A percentile compares a stretch with the other conserved stretches of the same genome.
Conservation (phyloP, 129 eudicot species). For the Oenanthe sinensis region DNA sequence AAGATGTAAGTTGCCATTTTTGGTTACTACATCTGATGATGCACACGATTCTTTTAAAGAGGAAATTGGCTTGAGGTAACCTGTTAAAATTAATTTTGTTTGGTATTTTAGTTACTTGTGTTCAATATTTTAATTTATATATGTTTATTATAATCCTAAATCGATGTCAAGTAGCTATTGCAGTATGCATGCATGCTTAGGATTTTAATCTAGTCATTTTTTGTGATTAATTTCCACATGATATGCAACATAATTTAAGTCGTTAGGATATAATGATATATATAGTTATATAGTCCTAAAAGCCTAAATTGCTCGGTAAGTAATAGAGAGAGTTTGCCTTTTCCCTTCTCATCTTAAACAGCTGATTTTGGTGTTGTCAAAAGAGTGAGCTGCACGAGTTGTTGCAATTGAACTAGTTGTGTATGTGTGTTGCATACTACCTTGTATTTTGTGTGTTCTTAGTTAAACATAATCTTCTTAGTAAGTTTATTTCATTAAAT, state of each 20-base stretch:
- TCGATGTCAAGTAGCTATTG: neutral
- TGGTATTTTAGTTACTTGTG: neutral
- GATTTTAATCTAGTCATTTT: neutral
- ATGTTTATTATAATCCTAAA: neutral
- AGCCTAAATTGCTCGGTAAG: neutral
- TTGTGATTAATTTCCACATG: neutral
- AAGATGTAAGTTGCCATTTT: constrained; percentile 70
- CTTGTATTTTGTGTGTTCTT: neutral
- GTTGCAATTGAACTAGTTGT: neutral
- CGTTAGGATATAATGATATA: neutral
- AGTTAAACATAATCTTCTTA: neutral
- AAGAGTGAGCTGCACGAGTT: neutral
- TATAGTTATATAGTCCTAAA: neutral
- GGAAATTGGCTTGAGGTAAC: constrained; percentile 84
- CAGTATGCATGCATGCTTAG: neutral
- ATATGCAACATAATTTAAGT: neutral
- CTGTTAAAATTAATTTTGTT: neutral
- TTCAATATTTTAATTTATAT: neutral
- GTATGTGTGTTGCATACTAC: neutral
- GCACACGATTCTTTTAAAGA: constrained; percentile 74
- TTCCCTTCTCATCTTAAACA: neutral
- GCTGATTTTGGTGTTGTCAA: too few species aligned
- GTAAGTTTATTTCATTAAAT: neutral
- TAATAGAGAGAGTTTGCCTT: neutral
- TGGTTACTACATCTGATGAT: constrained; percentile 82